Percentiles rank a stretch among this genome's conserved stretches.
These are phyloP conservation scores for Ceratobasidium sp. DNA, from an alignment of 1,284 basidiomycete genomes.

Conservation along the genomic window DNA sequence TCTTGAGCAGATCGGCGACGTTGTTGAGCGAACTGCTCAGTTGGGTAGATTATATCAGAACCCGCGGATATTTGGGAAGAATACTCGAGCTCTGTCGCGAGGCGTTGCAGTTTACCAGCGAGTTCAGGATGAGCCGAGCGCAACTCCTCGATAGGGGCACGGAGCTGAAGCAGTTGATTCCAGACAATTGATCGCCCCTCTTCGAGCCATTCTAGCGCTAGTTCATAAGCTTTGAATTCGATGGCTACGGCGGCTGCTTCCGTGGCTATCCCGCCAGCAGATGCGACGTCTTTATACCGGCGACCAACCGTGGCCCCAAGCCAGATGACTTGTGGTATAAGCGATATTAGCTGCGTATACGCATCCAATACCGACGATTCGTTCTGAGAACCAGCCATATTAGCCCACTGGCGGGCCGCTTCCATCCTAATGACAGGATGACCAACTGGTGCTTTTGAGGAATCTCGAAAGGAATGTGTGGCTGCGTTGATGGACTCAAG, in stretches of 20 bases:
- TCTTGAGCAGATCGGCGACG: too few relatives aligned
- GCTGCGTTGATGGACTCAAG: neutral
- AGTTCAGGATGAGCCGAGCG: neutral
- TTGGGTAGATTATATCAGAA: too few relatives aligned
- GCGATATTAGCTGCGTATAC: neutral
- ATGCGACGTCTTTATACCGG: neutral
- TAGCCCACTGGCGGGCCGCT: neutral
- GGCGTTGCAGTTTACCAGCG: neutral
- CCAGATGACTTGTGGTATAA: slow-evolving; percentile 9
- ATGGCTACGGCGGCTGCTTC: slow-evolving; percentile 1
- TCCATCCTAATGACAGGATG: neutral
- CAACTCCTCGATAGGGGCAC: slow-evolving; percentile 1
- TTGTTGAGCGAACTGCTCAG: too few relatives aligned
- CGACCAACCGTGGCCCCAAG: neutral
- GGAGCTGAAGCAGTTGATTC: too few relatives aligned
- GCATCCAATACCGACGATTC: neutral
- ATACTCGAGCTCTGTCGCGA: too few relatives aligned
- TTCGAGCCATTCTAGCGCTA: too few relatives aligned
- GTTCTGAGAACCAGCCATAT: neutral
- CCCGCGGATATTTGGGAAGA: too few relatives aligned
- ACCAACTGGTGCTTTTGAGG: neutral
- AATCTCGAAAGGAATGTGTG: neutral
- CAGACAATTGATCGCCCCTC: too few relatives aligned
- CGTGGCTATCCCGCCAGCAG: neutral
- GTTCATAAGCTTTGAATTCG: neutral